Percentiles rank a stretch among this genome's conserved stretches.
These are phyloP conservation scores for Malbranchea zuffiana DNA, from an alignment of 2,329 filamentous ascomycete species.

Conservation along the genomic window DNA sequence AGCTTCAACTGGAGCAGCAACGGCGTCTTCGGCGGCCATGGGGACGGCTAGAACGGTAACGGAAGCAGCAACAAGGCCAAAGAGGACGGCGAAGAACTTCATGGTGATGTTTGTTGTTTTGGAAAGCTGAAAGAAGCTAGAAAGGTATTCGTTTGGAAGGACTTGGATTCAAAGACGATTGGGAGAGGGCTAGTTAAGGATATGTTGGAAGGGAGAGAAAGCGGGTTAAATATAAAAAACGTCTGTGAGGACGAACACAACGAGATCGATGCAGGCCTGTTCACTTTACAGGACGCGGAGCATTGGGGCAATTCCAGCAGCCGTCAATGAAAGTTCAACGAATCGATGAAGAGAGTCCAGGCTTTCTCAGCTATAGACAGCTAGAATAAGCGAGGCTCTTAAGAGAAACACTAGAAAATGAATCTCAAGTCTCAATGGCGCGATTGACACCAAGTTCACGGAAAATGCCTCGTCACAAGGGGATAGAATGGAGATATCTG, in stretches of 20 bases:
- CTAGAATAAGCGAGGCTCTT: too few species aligned
- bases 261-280: too few species aligned
- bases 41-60: slow-evolving; percentile 23
- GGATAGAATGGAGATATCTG: too few species aligned
- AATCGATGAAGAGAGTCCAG: too few species aligned
- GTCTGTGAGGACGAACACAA: background rate
- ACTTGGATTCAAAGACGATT: background rate
- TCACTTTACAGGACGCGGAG: too few species aligned
- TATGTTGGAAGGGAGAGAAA: background rate
- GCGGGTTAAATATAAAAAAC: background rate
- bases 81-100: slow-evolving; percentile 38
- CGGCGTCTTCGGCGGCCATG: slow-evolving; percentile 4
- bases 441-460: too few species aligned
- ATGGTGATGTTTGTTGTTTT: slow-evolving; percentile 26
- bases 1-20: slow-evolving; percentile 4
- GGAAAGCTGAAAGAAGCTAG: slow-evolving; percentile 10
- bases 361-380: too few species aligned
- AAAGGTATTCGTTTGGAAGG: slow-evolving; percentile 1
- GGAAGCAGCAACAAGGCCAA: slow-evolving; percentile 32
- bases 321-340: too few species aligned
- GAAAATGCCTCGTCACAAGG: too few species aligned
- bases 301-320: too few species aligned
- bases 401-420: too few species aligned
- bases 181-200: background rate
- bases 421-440: too few species aligned